Evolutionary conservation across 1,284 basidiomycete genomes (phyloP), one percentile per base, ranked within the genome.

Genomic region (Malassezia yamatoensis): DNA sequence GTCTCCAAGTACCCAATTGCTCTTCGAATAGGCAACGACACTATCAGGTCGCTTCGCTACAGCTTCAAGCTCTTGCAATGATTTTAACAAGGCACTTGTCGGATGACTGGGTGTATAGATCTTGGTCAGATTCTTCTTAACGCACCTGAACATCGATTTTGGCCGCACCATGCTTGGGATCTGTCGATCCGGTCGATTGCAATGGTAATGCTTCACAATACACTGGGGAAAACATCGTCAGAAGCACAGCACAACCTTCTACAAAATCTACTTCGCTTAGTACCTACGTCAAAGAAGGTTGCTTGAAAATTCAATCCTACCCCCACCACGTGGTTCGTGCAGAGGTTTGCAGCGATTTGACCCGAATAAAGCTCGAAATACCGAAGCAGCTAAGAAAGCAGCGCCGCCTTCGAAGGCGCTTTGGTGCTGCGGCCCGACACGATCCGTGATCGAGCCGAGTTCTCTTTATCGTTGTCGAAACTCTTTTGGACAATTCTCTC

Each of bases 401-500:
- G 24, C 24, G 24, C 24, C 24, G 24, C 7, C 24, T 29, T 29
- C 24, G 24, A 29, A 29, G 24, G 24, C 24, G 24, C 24, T 29
- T 29, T 29, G 4, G 24, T 29, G 24, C 24, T 29, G 24, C 37
- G 20, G 29, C 45, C 24, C 20, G 42, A 47, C 21, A 47, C 51
- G 51, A 20, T 15, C 29, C 51, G 51, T 39, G 13, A 18, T 15
- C 45, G 32, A 9, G n/a, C 16, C 9, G 8, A 11, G 49, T 64
- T 66, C 50, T 68, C 64, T 15, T 57, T 59, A 52, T 65, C 61
- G 12, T 54, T 10, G 37, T 32, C 36, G 15, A 39, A 18, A 9
- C 24, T 29, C 20, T 52, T 64, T 18, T 67, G 65, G 20, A 59
- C 58, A 44, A 64, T 65, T 18, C 67, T 52, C 59, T 94, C 88